Percentiles rank a stretch among this genome's conserved stretches.
phyloP scores from a whole-genome alignment of 805 yeast genomes.

The Metschnikowia henanensis region DNA sequence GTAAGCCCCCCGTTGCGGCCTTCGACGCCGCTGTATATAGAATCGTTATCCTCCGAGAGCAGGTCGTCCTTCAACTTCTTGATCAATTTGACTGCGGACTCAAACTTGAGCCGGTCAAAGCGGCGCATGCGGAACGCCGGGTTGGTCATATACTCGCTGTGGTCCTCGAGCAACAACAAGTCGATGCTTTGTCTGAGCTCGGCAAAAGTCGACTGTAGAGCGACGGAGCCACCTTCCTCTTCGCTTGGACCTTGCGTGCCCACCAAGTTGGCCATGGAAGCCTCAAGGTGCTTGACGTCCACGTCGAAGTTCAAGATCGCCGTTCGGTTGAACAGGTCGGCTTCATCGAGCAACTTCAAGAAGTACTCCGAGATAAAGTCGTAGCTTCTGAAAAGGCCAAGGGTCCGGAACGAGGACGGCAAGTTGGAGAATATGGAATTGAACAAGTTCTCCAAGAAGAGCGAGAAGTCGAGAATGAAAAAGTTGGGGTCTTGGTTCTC shows the following conservation, averaged over 20 bases:
- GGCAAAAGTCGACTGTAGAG: conserved; percentile 70
- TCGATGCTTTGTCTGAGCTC: conserved; percentile 81
- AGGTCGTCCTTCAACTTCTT: conserved; percentile 45
- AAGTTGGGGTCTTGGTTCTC: conserved; percentile 63
- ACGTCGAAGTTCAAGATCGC: conserved; percentile 73
- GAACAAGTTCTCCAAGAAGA: conserved; percentile 81
- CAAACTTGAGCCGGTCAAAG: conserved; percentile 73
- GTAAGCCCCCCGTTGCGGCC: conserved; percentile 13
- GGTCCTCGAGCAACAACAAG: conserved; percentile 61
- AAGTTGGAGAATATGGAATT: conserved; percentile 79
- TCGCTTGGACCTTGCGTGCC: conserved; percentile 24
- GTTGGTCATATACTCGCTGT: conserved; percentile 61
- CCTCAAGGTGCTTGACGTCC: conserved; percentile 78
- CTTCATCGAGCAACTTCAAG: conserved; percentile 56
- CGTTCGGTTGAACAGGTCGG: conserved; percentile 54
- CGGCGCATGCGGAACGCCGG: conserved; percentile 45
- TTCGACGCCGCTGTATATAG: conserved; percentile 9
- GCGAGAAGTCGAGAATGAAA: conserved; percentile 80
- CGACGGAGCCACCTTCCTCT: conserved; percentile 38
- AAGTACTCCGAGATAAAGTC: conserved; percentile 79
- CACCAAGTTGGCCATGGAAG: conserved; percentile 41
- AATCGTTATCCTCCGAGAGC: conserved; percentile 17
- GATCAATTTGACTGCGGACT: conserved; percentile 62
- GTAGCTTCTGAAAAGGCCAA: conserved; percentile 82
- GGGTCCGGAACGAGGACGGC: conserved; percentile 73